These are phyloP conservation scores for Gaultheria prostrata DNA, from an alignment of 148 eudicot species.

Conservation along the genomic window DNA sequence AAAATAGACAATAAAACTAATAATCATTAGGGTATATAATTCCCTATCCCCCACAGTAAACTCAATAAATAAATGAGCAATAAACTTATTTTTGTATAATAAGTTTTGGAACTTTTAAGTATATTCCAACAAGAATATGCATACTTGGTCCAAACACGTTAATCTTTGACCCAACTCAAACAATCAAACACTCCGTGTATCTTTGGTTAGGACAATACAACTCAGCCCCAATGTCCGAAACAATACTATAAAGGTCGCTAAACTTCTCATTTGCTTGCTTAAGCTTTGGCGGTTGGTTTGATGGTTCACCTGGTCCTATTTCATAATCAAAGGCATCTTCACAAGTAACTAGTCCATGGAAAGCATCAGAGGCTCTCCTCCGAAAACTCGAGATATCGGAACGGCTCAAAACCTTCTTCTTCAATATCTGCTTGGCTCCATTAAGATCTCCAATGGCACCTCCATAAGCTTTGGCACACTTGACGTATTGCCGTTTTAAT, in stretches of 20 bases:
- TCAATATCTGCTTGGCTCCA: neutral
- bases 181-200: too few relatives aligned
- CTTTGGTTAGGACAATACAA: too few relatives aligned
- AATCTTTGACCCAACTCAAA: too few relatives aligned
- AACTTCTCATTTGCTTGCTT: constrained; percentile 8
- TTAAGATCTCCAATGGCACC: neutral
- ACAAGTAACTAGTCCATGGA: neutral
- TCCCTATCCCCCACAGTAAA: too few relatives aligned
- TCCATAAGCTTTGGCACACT: neutral
- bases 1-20: too few relatives aligned
- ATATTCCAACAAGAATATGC: too few relatives aligned
- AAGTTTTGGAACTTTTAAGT: too few relatives aligned
- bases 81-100: too few relatives aligned
- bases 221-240: neutral
- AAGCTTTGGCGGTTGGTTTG: neutral
- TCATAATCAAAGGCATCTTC: constrained; percentile 15
- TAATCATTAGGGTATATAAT: too few relatives aligned
- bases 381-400: neutral
- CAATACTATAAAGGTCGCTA: neutral
- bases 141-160: too few relatives aligned
- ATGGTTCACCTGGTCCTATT: neutral
- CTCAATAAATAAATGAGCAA: too few relatives aligned
- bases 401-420: neutral
- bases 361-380: constrained; percentile 11
- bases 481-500: neutral